Percentiles rank a stretch among this genome's conserved stretches.
Evolutionary conservation across 768 basidiomycete species (phyloP).

Genomic region (Lactarius pseudohatsudake): DNA sequence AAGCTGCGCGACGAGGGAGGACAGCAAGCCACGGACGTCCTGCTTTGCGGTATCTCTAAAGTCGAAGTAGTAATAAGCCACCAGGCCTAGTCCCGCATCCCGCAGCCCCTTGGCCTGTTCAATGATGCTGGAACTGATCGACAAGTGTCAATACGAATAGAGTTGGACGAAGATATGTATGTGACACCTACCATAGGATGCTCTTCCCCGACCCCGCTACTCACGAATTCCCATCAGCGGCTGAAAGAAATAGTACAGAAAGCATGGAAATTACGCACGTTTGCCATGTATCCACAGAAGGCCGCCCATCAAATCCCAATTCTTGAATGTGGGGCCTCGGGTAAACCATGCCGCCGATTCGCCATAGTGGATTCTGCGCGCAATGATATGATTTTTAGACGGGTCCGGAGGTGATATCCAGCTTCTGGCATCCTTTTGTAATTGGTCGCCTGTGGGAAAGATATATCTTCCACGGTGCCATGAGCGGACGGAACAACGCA

Average conservation of each 20-base stretch:
- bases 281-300: neutral
- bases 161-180: too few relatives aligned
- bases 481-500: neutral
- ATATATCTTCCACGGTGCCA: neutral
- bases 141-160: neutral
- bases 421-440: neutral
- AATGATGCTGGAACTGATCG: neutral
- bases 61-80: neutral
- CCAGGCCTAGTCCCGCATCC: neutral
- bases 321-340: neutral
- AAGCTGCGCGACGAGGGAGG: neutral
- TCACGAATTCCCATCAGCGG: neutral
- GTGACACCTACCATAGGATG: neutral
- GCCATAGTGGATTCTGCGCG: neutral
- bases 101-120: neutral
- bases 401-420: conserved; percentile 17
- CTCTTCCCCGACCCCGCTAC: neutral
- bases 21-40: neutral
- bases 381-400: conserved; percentile 10
- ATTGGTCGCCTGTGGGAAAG: neutral
- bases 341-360: neutral
- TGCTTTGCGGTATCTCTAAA: neutral
- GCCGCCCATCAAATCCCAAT: too few relatives aligned
- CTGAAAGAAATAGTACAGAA: too few relatives aligned
- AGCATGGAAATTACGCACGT: too few relatives aligned